A percentile compares a stretch with the other conserved stretches of the same genome.
Conservation (phyloP, 441 rosid species). For the Euphorbia corollata region DNA sequence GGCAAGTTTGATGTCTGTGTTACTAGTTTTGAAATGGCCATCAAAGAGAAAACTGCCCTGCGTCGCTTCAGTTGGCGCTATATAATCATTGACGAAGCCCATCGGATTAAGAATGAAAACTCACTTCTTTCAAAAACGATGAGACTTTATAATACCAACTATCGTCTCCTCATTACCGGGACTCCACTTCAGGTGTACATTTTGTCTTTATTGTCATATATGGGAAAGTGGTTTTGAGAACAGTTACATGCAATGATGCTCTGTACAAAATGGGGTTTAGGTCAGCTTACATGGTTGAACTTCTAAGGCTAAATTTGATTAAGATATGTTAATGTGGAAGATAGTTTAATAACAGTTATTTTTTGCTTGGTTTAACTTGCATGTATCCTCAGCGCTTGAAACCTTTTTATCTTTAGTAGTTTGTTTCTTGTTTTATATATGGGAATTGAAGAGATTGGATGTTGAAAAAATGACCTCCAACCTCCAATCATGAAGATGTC, state of each 20-base stretch:
- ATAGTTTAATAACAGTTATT: neutral
- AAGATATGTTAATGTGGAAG: neutral
- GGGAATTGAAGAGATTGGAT: neutral
- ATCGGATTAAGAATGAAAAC: constrained; percentile 94
- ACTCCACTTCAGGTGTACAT: constrained; percentile 93
- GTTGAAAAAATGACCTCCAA: neutral
- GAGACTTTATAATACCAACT: constrained; percentile 89
- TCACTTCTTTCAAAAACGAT: constrained; percentile 97
- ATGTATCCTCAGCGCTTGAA: neutral
- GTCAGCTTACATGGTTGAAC: neutral
- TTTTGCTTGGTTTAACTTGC: neutral
- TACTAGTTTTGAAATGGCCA: constrained; percentile 99
- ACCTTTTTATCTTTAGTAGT: neutral
- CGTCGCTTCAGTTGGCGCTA: constrained; percentile 99
- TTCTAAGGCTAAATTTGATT: neutral
- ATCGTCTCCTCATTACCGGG: constrained; percentile 94
- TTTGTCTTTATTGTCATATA: constrained; percentile 5
- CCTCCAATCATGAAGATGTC: neutral
- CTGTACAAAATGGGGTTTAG: neutral
- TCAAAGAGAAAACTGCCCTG: constrained; percentile 83
- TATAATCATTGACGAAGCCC: constrained; percentile 96
- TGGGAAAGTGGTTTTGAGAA: neutral
- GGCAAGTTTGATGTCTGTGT: constrained; percentile 98
- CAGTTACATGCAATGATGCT: neutral
- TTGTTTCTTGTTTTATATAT: neutral